phyloP scores from a whole-genome alignment of 306 rosid species.

The Vigna hirtella region DNA sequence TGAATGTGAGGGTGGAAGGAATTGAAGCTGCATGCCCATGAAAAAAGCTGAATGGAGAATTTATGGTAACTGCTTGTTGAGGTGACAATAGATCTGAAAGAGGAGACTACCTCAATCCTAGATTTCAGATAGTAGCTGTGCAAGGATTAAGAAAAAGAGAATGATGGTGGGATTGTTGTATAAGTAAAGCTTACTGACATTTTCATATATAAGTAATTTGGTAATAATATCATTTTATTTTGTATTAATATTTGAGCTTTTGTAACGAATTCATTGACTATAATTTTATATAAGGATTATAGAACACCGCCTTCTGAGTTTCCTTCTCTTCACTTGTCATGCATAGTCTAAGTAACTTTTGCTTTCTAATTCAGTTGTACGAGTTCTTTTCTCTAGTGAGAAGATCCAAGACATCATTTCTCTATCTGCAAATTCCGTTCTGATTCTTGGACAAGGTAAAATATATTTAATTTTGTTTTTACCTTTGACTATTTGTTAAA shows the following conservation, averaged over 20 bases:
- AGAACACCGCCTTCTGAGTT: slow-evolving; percentile 1
- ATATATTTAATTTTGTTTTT: slow-evolving; percentile 18
- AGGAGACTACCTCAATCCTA: too few species aligned
- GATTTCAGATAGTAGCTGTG: too few species aligned
- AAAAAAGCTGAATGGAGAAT: too few species aligned
- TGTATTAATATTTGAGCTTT: background rate
- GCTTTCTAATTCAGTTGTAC: slow-evolving; percentile 59
- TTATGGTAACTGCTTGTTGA: too few species aligned
- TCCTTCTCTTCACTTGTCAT: slow-evolving; percentile 15
- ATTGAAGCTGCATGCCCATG: too few species aligned
- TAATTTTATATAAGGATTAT: slow-evolving; percentile 16
- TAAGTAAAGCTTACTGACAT: background rate
- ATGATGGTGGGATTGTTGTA: background rate
- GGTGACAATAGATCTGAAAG: too few species aligned
- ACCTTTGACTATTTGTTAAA: slow-evolving; percentile 23
- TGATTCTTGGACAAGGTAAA: slow-evolving; percentile 95
- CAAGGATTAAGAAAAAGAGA: background rate
- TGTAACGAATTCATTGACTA: background rate
- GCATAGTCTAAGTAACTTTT: slow-evolving; percentile 10
- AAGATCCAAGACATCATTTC: slow-evolving; percentile 80
- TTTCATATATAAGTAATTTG: background rate
- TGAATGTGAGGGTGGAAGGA: background rate
- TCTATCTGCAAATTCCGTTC: slow-evolving; percentile 68
- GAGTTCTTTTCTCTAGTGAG: slow-evolving; percentile 73
- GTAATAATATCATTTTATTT: background rate